Base-by-base conservation (phyloP, 2,329 filamentous ascomycete genomes). In the Hypomyces rosellus region DNA sequence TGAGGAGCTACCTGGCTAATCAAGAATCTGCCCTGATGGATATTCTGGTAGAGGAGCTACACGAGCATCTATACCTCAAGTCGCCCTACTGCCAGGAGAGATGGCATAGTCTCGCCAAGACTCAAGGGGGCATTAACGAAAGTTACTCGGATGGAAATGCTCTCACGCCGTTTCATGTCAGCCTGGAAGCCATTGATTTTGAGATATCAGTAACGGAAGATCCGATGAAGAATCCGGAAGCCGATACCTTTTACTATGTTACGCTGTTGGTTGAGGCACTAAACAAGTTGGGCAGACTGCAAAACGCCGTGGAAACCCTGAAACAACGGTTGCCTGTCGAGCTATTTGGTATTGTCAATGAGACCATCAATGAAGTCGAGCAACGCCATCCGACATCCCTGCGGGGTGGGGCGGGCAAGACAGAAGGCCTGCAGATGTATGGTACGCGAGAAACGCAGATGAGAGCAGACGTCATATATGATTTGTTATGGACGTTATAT, bases 51-150 rank as follows among this genome's bases (percentile, higher is more conserved):
- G 93, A 99, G 65, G 93, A 99, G 68, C 75, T 99, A 34, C 93
- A 99, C 65, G 93, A 95, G 65, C 93, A 99, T 69, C 77, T 99
- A 4, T 99, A 99, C 64, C 81, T 99, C 37, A 97, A 97, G 66
- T 97, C 92, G 3, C 93, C 92, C 0, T 99, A 99, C 65, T 97
- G 92, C 64, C 90, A 96, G 64, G 89, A 96, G 65, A 79, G 93
- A 58, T 99, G 93, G 93, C 95, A 95, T 68, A 81, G 80, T 52
- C 81, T 95, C 53, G 78, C 85, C 36, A 86, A 85, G 59, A 80
- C 78, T 36, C 84, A 88, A 56, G 76, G 80, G 44, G 71, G 73
- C 3, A 73, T 70, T 54, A 72, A 71, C 40, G 76, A 79, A 46
- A 71, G 66, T 36, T 76, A 74, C 51, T 64, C 69, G n/a, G 72